Conservation (phyloP, 352 stramenopile species). For the Pythium chondricola region DNA sequence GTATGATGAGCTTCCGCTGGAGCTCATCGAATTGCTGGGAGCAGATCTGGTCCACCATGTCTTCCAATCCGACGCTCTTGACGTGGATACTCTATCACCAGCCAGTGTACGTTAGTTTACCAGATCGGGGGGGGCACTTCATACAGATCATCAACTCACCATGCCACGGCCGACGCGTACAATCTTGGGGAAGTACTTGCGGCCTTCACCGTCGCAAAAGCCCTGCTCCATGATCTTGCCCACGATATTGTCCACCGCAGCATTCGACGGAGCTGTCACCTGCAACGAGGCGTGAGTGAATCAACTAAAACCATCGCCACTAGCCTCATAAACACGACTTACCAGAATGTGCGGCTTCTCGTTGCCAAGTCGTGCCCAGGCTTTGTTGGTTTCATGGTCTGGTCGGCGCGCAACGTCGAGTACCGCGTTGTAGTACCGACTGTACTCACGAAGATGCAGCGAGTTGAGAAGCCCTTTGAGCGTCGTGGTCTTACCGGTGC, state of each 20-base stretch:
- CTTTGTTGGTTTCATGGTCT: slow-evolving; percentile 75
- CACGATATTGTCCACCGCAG: slow-evolving; percentile 95
- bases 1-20: slow-evolving; percentile 45
- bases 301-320: too few relatives aligned
- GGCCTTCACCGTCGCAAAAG: slow-evolving; percentile 92
- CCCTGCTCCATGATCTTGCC: slow-evolving; percentile 95
- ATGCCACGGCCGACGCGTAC: slow-evolving; percentile 87
- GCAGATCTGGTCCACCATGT: slow-evolving; percentile 82
- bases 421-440: slow-evolving; percentile 88
- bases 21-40: slow-evolving; percentile 66
- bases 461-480: slow-evolving; percentile 90
- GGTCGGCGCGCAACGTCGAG: slow-evolving; percentile 72
- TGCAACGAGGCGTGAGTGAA: too few relatives aligned
- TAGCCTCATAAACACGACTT: not conserved
- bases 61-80: slow-evolving; percentile 71
- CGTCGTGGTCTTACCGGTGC: slow-evolving; percentile 91
- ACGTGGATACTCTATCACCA: slow-evolving; percentile 57
- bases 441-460: slow-evolving; percentile 90
- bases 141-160: too few relatives aligned
- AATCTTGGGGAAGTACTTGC: slow-evolving; percentile 93
- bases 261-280: slow-evolving; percentile 92
- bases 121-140: too few relatives aligned
- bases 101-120: not conserved
- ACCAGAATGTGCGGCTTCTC: slow-evolving; percentile 92
- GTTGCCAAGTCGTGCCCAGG: slow-evolving; percentile 77